Evolutionary conservation across 352 stramenopile genomes (phyloP), one percentile per base, ranked within the genome.

Genomic region (Bremia lactucae): DNA sequence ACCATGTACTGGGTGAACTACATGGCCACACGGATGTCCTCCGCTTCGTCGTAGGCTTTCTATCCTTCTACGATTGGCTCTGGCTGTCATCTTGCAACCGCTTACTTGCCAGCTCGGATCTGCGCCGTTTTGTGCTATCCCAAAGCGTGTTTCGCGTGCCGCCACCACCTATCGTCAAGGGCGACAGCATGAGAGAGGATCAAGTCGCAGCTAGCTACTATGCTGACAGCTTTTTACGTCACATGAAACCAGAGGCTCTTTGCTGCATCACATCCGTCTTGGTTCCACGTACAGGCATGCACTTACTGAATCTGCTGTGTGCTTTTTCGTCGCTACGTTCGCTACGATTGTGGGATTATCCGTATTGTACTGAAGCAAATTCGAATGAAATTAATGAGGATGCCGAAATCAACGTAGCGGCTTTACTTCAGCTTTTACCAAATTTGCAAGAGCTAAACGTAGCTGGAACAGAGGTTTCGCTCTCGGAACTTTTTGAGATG

Each of bases 331-430:
- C 46, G 23, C 28, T 71, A 13, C 48, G 35, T 10, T 52, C 51
- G 18, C 46, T 72, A 31, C 47, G 52, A 22, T 76, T 77, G 42
- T 77, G 53, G 55, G 62, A 59, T 29, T 72, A 65, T 43, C 58
- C 57, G 20, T 68, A 65, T 29, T 65, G 57, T 49, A 56, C 42
- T 11, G n/a, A n/a, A n/a, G n/a, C n/a, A n/a, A n/a, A n/a, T n/a
- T n/a, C n/a, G n/a, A n/a, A n/a, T n/a, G n/a, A n/a, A n/a, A n/a
- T n/a, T n/a, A n/a, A n/a, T n/a, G n/a, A n/a, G n/a, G n/a, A n/a
- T n/a, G n/a, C n/a, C n/a, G n/a, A n/a, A n/a, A n/a, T n/a, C n/a
- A n/a, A n/a, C n/a, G n/a, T n/a, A n/a, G n/a, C n/a, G n/a, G n/a
- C n/a, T n/a, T n/a, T n/a, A n/a, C n/a, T n/a, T n/a, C n/a, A n/a